Evolutionary conservation across 2,329 filamentous ascomycete genomes (phyloP), one percentile per base, ranked within the genome.

Genomic region (Aspergillus sp.): DNA sequence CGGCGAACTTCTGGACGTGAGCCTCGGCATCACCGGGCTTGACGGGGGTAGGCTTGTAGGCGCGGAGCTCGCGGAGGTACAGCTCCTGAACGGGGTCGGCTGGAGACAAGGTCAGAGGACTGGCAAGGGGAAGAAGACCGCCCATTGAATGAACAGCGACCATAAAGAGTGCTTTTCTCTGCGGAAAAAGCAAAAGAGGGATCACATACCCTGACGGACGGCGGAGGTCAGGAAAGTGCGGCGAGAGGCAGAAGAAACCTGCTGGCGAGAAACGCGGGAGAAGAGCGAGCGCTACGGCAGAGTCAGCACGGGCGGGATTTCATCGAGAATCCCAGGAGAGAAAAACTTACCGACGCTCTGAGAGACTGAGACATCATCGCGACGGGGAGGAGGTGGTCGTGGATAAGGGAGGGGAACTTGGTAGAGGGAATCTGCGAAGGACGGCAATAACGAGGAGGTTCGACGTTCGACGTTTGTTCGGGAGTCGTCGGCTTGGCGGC

Each of bases 11-110:
- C 78, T 95, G 90, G 71, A 98, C 95, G 71, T 96, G 90, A 76
- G 91, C 93, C 70, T 94, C 89, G 75, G 93, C 84, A 75, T 98
- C 95, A 72, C 87, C 86, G 65, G 92, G 85, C 85, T 97, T 96
- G 81, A 94, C 77, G 68, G 87, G 83, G 58, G 90, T 83, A 65
- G 88, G 83, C 87, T 98, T 98, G 90, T 96, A 98, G 80, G 87
- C 87, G 83, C 94, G 95, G 76, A 99, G 88, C 82, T 98, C 93
- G 79, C 89, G 90, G 71, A 99, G 88, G 85, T 99, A 99, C 75
- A 99, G 87, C 78, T 98, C 94, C 82, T 98, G 95, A 72, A 99
- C 91, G 73, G 96, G 87, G 80, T 99, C 95, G 87, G 91, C 95
- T 98, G 75, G 42, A 66, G 55, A 54, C 2, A 60, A 57, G 64